Conservation (phyloP, 73 alveolate genomes). For the Paramecium pentaurelia region DNA sequence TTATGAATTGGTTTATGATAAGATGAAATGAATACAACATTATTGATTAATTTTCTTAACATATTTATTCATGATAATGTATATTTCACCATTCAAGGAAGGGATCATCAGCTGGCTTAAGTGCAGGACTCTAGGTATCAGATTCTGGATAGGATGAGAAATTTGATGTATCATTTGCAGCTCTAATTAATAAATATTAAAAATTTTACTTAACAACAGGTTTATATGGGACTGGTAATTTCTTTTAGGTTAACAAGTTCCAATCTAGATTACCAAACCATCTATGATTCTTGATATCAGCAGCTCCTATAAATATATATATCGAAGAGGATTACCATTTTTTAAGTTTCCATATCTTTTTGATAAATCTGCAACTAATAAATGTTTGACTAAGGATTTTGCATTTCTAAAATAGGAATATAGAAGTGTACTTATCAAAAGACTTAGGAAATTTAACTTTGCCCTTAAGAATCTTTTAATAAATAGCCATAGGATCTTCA, state of each 20-base stretch:
- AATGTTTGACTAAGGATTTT: slow-evolving; percentile 85
- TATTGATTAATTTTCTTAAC: neutral
- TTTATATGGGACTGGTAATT: slow-evolving; percentile 76
- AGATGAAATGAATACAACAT: neutral
- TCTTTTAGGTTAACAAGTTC: slow-evolving; percentile 65
- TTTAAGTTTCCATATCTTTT: slow-evolving; percentile 86
- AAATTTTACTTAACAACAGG: slow-evolving; percentile 66
- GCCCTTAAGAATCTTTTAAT: slow-evolving; percentile 80
- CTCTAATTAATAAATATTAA: slow-evolving; percentile 8
- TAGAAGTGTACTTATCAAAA: slow-evolving; percentile 67
- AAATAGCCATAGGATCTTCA: slow-evolving; percentile 86
- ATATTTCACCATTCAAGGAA: slow-evolving; percentile 79
- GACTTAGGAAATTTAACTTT: slow-evolving; percentile 80
- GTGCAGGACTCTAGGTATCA: slow-evolving; percentile 76
- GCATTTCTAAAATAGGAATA: slow-evolving; percentile 61
- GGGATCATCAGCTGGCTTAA: slow-evolving; percentile 84
- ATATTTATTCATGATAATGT: neutral
- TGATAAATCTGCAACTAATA: slow-evolving; percentile 78
- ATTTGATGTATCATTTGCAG: slow-evolving; percentile 75
- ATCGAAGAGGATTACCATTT: slow-evolving; percentile 58
- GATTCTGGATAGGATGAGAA: slow-evolving; percentile 85
- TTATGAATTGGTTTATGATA: neutral
- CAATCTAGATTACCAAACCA: slow-evolving; percentile 82
- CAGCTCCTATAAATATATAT: slow-evolving; percentile 45
- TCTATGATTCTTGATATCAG: slow-evolving; percentile 79